Percentiles rank a stretch among this genome's conserved stretches.
These are phyloP conservation scores for Butyriboletus loyo DNA, from an alignment of 768 basidiomycete species.

Conservation along the genomic window DNA sequence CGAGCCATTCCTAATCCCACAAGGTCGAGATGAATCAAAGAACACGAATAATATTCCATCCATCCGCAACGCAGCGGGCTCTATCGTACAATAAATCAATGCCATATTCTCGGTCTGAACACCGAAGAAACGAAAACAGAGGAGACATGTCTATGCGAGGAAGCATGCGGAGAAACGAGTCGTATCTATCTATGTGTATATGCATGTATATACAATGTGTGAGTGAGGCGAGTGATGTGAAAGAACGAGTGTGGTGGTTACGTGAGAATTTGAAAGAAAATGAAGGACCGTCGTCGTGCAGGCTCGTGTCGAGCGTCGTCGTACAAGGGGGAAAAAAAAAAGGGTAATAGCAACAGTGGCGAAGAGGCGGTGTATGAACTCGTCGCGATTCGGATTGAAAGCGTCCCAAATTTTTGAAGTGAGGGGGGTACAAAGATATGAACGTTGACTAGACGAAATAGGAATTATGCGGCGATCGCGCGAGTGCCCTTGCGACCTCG, in stretches of 20 bases:
- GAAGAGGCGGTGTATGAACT: constrained; percentile 12
- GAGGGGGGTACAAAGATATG: constrained; percentile 1
- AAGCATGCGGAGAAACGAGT: constrained; percentile 21
- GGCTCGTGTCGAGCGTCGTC: constrained; percentile 19
- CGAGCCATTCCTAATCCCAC: background rate
- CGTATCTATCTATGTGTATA: constrained; percentile 37
- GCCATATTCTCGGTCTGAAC: constrained; percentile 26
- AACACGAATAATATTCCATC: constrained; percentile 33
- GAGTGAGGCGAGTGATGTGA: constrained; percentile 22
- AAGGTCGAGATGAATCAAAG: constrained; percentile 16
- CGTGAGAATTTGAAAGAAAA: constrained; percentile 4
- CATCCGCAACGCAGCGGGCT: constrained; percentile 22
- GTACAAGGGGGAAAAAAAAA: background rate
- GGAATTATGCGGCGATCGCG: constrained; percentile 14
- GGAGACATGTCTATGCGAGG: constrained; percentile 28
- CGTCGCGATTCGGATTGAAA: constrained; percentile 17
- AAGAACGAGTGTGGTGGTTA: constrained; percentile 27
- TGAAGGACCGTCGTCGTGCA: constrained; percentile 24
- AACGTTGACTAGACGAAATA: background rate
- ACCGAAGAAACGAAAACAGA: constrained; percentile 10
- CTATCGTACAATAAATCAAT: constrained; percentile 38
- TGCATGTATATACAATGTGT: constrained; percentile 37
- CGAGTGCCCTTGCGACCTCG: constrained; percentile 17
- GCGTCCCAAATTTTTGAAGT: constrained; percentile 19
- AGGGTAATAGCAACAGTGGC: background rate